Base-by-base conservation (phyloP, 495 filamentous ascomycete species). In the Tuber melanosporum region DNA sequence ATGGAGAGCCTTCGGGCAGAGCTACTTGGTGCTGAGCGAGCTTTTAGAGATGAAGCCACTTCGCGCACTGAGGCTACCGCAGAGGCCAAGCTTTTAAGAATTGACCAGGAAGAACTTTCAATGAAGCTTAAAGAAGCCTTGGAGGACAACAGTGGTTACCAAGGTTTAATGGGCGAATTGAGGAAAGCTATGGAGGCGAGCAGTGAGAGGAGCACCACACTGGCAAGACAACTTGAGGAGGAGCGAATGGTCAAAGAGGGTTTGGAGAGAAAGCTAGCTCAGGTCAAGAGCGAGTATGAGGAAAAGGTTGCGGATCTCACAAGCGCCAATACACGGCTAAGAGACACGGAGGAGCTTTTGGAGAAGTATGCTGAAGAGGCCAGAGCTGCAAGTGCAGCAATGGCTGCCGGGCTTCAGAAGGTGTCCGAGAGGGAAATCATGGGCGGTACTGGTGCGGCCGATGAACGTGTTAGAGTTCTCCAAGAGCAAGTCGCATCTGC, bases 321-420 rank as follows among this genome's bases (percentile, higher is more conserved):
- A 66, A 89, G 88, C 39, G 87, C 89, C 0, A 92, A 88, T 41
- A 89, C 92, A 76, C 91, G 92, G 57, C 85, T 98, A 49, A 89
- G 89, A 44, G 94, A 98, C 84, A 90, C 93, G 17, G 94, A 99
- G 85, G 94, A 98, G 82, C 84, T 98, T 44, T 91, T 92, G n/a
- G 93, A 95, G 75, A 92, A 89, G 66, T 90, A 96, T 83, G 92
- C 94, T 20, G 91, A 90, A 76, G 96, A 99, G 84, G 95, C 96
- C 1, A 88, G 91, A 66, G 91, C 91, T 62, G 95, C 98, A 80
- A 93, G 93, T 72, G 87, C 92, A 78, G 94, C 92, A 45, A 90
- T 99, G 71, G 85, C 97, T 43, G 87, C 90, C 26, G 96, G 96
- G 3, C 87, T 99, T 17, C 92, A 94, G 74, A 93, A 91, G 84